A percentile compares a stretch with the other conserved stretches of the same genome.
These are phyloP conservation scores for Aspergillus fischeri DNA, from an alignment of 2,329 filamentous ascomycete species.

Conservation along the genomic window DNA sequence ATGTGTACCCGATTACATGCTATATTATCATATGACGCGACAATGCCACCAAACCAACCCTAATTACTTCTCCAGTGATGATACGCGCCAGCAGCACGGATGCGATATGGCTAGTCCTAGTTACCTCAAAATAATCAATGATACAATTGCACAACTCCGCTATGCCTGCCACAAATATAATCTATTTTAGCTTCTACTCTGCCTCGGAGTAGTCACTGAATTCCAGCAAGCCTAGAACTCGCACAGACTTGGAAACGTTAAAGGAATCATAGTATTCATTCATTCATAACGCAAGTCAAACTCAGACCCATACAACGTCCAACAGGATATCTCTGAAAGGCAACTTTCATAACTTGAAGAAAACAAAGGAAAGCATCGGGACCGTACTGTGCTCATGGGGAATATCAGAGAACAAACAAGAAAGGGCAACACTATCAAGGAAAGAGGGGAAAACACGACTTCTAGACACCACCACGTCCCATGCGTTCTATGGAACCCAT, in stretches of 20 bases:
- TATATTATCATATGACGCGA: too few species aligned
- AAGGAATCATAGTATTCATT: neutral
- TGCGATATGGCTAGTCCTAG: too few species aligned
- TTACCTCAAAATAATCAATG: too few species aligned
- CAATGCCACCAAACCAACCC: too few species aligned
- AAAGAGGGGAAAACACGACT: neutral
- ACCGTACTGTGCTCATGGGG: neutral
- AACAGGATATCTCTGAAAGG: neutral
- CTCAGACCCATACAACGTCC: neutral
- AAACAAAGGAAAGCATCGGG: neutral
- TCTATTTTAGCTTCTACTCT: neutral
- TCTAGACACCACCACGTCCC: constrained; percentile 52
- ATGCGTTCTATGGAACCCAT: constrained; percentile 86
- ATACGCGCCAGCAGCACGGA: too few species aligned
- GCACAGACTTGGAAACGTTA: neutral
- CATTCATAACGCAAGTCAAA: neutral
- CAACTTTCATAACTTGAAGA: neutral
- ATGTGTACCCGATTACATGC: too few species aligned
- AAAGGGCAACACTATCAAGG: neutral
- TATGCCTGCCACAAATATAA: neutral
- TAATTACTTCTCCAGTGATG: too few species aligned
- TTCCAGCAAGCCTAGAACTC: neutral
- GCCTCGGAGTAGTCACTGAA: neutral
- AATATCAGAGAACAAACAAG: neutral
- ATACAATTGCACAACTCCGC: neutral